phyloP scores from a whole-genome alignment of 2,329 filamentous ascomycete genomes.

The Pseudogymnoascus verrucosus region DNA sequence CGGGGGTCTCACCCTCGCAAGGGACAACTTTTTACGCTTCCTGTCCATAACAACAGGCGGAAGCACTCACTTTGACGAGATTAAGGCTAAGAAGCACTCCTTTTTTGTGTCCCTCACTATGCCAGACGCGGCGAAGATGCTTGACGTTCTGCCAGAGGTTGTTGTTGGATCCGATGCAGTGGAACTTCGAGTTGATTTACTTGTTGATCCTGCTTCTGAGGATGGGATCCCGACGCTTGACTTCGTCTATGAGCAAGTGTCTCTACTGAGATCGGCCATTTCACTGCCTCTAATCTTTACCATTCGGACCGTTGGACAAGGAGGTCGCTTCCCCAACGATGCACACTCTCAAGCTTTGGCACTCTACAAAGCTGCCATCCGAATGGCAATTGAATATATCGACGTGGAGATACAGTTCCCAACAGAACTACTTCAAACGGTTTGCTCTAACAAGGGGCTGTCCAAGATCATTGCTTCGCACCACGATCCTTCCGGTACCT shows the following conservation, averaged over 20 bases:
- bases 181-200: conserved; percentile 84
- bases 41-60: conserved; percentile 60
- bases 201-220: conserved; percentile 57
- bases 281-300: conserved; percentile 86
- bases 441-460: conserved; percentile 57
- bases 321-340: conserved; percentile 77
- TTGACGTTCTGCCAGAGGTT: conserved; percentile 60
- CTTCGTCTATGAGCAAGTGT: conserved; percentile 74
- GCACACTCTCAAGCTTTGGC: conserved; percentile 61
- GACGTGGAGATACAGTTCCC: conserved; percentile 88
- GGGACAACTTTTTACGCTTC: conserved; percentile 65
- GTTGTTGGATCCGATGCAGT: conserved; percentile 86
- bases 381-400: conserved; percentile 83
- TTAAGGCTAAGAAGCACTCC: conserved; percentile 61
- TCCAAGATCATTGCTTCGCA: conserved; percentile 91
- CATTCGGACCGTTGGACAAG: conserved; percentile 75
- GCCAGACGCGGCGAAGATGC: conserved; percentile 58
- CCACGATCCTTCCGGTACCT: conserved; percentile 69
- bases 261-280: conserved; percentile 64
- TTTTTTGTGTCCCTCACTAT: conserved; percentile 92
- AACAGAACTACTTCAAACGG: conserved; percentile 60
- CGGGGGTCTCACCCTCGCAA: conserved; percentile 24
- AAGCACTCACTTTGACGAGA: conserved; percentile 45
- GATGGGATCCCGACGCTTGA: conserved; percentile 55
- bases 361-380: conserved; percentile 71